Conservation (phyloP, 2,329 filamentous ascomycete species). For the Drechslerella stenobrocha region DNA sequence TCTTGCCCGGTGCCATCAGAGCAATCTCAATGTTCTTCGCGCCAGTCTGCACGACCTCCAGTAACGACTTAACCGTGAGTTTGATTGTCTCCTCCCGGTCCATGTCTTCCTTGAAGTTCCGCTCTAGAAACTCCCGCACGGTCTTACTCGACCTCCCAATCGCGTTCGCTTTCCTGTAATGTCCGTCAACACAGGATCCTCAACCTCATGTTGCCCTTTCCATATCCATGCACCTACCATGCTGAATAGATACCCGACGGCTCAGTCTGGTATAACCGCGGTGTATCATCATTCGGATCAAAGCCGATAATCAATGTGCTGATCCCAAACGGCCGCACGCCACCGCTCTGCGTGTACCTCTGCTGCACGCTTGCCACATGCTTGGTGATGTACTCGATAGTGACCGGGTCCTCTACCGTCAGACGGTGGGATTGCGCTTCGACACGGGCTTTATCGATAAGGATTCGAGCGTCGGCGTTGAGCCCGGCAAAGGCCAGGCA, state of each 20-base stretch:
- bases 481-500: constrained; percentile 95
- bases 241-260: constrained; percentile 99
- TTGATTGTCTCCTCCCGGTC: constrained; percentile 94
- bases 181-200: constrained; percentile 19
- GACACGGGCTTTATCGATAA: constrained; percentile 95
- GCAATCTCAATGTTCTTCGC: constrained; percentile 99
- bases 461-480: constrained; percentile 95
- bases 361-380: constrained; percentile 98
- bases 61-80: constrained; percentile 93
- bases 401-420: constrained; percentile 94
- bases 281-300: constrained; percentile 85
- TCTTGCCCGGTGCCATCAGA: constrained; percentile 90
- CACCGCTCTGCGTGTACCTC: constrained; percentile 97
- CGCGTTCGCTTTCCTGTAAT: constrained; percentile 90
- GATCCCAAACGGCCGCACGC: constrained; percentile 97
- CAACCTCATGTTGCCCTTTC: constrained; percentile 42
- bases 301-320: constrained; percentile 98
- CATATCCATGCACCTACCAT: constrained; percentile 67
- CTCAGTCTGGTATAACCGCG: constrained; percentile 94
- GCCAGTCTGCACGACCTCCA: constrained; percentile 97
- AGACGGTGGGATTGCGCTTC: constrained; percentile 97
- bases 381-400: constrained; percentile 98
- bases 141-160: constrained; percentile 99
- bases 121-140: constrained; percentile 95
- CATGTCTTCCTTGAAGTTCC: constrained; percentile 99